phyloP scores from a whole-genome alignment of 1,284 basidiomycete species.

The Schizophyllum amplum region DNA sequence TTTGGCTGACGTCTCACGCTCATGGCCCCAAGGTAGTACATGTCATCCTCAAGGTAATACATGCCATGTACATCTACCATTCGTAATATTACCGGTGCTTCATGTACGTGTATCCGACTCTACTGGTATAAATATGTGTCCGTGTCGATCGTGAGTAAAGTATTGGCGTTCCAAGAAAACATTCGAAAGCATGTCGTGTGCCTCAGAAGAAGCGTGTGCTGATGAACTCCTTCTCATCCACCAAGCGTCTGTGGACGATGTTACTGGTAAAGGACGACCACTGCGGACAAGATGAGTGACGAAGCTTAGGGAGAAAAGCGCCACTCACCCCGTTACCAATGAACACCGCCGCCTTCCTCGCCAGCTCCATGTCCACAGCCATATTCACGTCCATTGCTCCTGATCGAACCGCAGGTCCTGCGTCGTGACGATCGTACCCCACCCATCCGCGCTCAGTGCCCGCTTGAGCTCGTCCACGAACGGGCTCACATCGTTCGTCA shows the following conservation, averaged over 20 bases:
- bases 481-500: constrained; percentile 51
- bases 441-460: constrained; percentile 40
- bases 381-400: constrained; percentile 43
- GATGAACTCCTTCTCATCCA: constrained; percentile 12
- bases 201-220: constrained; percentile 3
- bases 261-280: constrained; percentile 18
- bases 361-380: constrained; percentile 66
- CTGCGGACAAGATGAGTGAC: constrained; percentile 2
- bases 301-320: constrained; percentile 1
- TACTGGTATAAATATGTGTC: too few relatives aligned
- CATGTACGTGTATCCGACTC: too few relatives aligned
- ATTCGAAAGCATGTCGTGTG: too few relatives aligned
- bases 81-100: too few relatives aligned
- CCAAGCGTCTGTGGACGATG: constrained; percentile 14
- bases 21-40: too few relatives aligned
- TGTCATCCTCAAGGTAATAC: too few relatives aligned
- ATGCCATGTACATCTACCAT: too few relatives aligned
- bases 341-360: constrained; percentile 38
- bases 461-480: constrained; percentile 39
- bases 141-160: too few relatives aligned
- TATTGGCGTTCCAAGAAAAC: too few relatives aligned
- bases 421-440: constrained; percentile 36
- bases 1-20: too few relatives aligned
- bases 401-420: constrained; percentile 31
- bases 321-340: constrained; percentile 67